Conservation (phyloP, 768 basidiomycete species). For the Porphyrellus cyaneotinctus region DNA sequence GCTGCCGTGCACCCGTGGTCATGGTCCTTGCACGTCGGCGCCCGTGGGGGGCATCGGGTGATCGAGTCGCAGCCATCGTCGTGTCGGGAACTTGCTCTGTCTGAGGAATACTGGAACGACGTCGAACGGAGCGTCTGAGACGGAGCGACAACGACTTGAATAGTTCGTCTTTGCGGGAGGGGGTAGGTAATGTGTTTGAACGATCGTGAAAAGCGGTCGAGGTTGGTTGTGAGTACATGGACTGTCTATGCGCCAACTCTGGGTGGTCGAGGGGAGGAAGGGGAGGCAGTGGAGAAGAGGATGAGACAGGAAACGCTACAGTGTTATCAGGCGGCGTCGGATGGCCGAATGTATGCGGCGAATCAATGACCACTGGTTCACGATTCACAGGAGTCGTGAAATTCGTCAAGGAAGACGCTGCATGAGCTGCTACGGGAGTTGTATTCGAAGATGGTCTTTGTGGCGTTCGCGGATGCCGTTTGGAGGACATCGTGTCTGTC, state of each 20-base stretch:
- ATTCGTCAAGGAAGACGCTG: slow-evolving; percentile 13
- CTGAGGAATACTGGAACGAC: slow-evolving; percentile 26
- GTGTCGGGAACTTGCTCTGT: slow-evolving; percentile 17
- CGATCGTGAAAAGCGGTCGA: slow-evolving; percentile 17
- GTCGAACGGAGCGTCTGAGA: slow-evolving; percentile 27
- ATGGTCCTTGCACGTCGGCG: slow-evolving; percentile 24
- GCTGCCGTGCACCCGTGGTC: slow-evolving; percentile 35
- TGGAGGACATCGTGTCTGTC: slow-evolving; percentile 26
- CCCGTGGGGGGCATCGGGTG: neutral
- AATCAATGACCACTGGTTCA: slow-evolving; percentile 25
- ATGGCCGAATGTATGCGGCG: slow-evolving; percentile 41
- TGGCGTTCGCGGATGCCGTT: slow-evolving; percentile 25
- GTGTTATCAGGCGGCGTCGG: slow-evolving; percentile 31
- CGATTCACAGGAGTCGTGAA: slow-evolving; percentile 28
- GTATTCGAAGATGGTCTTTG: slow-evolving; percentile 20
- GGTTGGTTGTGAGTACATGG: slow-evolving; percentile 4
- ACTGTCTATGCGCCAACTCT: slow-evolving; percentile 23
- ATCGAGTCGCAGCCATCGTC: slow-evolving; percentile 1
- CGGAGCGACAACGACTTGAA: slow-evolving; percentile 23
- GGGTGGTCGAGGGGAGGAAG: slow-evolving; percentile 51
- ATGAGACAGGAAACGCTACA: slow-evolving; percentile 21
- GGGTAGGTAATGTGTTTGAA: slow-evolving; percentile 22
- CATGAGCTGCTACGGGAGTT: slow-evolving; percentile 10
- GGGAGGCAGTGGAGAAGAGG: slow-evolving; percentile 43
- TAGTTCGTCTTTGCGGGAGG: slow-evolving; percentile 18